A percentile compares a stretch with the other conserved stretches of the same genome.
Evolutionary conservation across 2,329 filamentous ascomycete genomes (phyloP).

Genomic region (Claviceps arundinis): DNA sequence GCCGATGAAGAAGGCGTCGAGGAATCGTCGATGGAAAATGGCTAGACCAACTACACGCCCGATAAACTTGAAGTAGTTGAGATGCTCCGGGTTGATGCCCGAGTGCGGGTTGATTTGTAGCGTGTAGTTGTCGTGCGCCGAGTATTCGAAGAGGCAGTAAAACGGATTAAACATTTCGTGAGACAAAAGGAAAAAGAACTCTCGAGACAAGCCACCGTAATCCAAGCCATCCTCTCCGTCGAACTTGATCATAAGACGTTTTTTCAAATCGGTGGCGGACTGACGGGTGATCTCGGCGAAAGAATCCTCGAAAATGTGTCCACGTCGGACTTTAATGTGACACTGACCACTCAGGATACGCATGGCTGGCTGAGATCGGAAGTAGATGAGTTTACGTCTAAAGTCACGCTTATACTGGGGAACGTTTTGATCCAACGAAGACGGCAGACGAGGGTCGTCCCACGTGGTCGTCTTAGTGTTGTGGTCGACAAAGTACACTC

Average conservation of each 20-base stretch:
- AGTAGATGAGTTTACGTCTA: conserved; percentile 94
- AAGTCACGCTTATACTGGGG: conserved; percentile 99
- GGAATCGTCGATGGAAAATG: conserved; percentile 94
- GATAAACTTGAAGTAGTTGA: conserved; percentile 99
- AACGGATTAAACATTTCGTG: conserved; percentile 99
- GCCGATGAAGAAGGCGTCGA: conserved; percentile 98
- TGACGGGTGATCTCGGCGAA: conserved; percentile 98
- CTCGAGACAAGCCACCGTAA: conserved; percentile 92
- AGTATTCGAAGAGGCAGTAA: conserved; percentile 99
- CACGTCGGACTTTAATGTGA: conserved; percentile 92
- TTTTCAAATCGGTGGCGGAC: conserved; percentile 91
- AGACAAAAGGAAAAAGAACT: conserved; percentile 98
- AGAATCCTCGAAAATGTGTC: conserved; percentile 96
- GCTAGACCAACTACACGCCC: conserved; percentile 91
- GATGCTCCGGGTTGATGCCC: conserved; percentile 95
- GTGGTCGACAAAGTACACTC: conserved; percentile 98
- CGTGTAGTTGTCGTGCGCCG: conserved; percentile 98
- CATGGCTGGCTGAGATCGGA: conserved; percentile 92
- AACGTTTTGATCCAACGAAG: conserved; percentile 93
- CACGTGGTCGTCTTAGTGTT: conserved; percentile 99
- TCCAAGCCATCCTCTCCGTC: conserved; percentile 96
- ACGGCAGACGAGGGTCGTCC: conserved; percentile 92
- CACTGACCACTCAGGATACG: conserved; percentile 93
- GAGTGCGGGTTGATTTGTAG: conserved; percentile 99
- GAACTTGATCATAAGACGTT: conserved; percentile 98